Evolutionary conservation across 139 green algal species (phyloP).

Genomic region (Chlamydomonas sphaeroides): DNA sequence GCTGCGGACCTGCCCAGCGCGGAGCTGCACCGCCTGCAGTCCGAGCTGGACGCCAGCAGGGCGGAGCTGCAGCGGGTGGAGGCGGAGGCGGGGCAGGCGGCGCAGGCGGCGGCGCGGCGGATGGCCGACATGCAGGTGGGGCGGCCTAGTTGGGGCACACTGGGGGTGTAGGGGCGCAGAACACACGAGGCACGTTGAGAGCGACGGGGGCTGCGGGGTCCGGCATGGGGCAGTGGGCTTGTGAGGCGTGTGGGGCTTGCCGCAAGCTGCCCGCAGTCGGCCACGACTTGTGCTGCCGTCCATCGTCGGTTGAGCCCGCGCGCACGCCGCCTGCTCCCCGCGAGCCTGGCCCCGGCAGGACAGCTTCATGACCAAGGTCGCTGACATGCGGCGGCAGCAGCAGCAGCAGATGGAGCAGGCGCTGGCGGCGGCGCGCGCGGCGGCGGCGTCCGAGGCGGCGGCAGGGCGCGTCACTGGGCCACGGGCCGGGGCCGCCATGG

Average conservation of each 20-base stretch:
- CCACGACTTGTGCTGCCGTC: too few species aligned
- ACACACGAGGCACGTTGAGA: too few species aligned
- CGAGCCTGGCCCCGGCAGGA: too few species aligned
- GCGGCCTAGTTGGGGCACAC: too few species aligned
- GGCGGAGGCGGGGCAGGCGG: conserved; percentile 20
- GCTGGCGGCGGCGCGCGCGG: conserved; percentile 22
- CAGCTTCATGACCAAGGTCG: conserved; percentile 37
- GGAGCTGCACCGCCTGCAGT: conserved; percentile 16
- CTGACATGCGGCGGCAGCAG: conserved; percentile 30
- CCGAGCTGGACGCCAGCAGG: conserved; percentile 24
- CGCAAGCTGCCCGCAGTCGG: too few species aligned
- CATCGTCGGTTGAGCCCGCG: too few species aligned
- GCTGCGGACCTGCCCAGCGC: background rate
- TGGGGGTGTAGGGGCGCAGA: too few species aligned
- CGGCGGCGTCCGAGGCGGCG: conserved; percentile 17
- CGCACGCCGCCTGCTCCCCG: too few species aligned
- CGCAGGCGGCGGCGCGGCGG: background rate
- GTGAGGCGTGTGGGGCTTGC: too few species aligned
- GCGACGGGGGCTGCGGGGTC: too few species aligned
- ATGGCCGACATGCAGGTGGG: conserved; percentile 29
- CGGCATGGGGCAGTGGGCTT: too few species aligned
- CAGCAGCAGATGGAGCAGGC: conserved; percentile 41
- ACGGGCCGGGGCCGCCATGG: conserved; percentile 12
- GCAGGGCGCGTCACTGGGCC: background rate
- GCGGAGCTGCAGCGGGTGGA: conserved; percentile 9